Conservation (phyloP, 495 filamentous ascomycete genomes). For the Aspergillus sclerotioniger region DNA sequence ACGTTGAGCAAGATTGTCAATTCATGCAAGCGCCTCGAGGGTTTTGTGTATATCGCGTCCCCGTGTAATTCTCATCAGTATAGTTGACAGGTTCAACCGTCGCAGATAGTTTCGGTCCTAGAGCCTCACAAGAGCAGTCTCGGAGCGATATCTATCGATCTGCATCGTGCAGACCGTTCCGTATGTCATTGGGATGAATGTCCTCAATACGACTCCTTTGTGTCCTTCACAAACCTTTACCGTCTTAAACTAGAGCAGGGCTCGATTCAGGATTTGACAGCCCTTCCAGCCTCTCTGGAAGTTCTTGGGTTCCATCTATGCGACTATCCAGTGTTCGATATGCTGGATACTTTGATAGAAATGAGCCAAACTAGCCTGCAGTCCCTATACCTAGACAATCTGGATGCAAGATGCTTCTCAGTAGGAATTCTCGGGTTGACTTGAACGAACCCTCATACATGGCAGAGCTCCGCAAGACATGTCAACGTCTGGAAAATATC, state of each 20-base stretch:
- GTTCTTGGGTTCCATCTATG: background rate
- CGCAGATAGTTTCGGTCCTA: background rate
- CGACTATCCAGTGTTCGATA: background rate
- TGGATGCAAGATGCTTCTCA: too few relatives aligned
- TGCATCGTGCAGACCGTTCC: background rate
- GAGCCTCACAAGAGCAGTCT: background rate
- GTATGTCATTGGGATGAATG: background rate
- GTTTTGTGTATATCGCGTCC: background rate
- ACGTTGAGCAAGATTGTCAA: background rate
- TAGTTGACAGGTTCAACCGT: background rate
- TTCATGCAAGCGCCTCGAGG: slow-evolving; percentile 3
- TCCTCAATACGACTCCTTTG: slow-evolving; percentile 1
- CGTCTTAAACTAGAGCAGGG: slow-evolving; percentile 5
- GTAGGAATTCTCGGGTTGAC: too few relatives aligned
- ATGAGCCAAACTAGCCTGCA: background rate
- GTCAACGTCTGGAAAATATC: background rate
- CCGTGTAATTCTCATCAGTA: background rate
- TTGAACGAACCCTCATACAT: background rate
- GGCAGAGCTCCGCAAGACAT: background rate
- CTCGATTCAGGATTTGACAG: background rate
- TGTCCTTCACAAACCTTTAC: background rate
- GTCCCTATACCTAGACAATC: background rate
- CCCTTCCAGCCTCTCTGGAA: background rate
- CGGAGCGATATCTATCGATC: background rate
- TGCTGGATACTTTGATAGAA: background rate